Evolutionary conservation across 2,329 filamentous ascomycete species (phyloP).

Genomic region (Fusarium veterinarium): DNA sequence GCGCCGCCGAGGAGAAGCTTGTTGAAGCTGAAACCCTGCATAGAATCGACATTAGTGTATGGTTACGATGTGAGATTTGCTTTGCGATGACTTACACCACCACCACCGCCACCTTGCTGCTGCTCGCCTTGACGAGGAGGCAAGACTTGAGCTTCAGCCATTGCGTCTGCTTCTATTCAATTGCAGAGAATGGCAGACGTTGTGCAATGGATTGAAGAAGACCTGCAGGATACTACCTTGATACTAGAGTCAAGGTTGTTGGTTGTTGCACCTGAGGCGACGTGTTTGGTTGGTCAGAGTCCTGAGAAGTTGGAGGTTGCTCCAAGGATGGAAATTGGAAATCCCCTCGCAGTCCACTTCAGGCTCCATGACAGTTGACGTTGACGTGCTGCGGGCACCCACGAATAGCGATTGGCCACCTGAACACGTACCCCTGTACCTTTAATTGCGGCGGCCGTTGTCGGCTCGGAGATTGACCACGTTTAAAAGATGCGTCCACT

Average conservation of each 20-base stretch:
- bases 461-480: slow-evolving; percentile 26
- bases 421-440: slow-evolving; percentile 14
- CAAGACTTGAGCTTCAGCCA: slow-evolving; percentile 45
- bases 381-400: slow-evolving; percentile 34
- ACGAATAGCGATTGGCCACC: slow-evolving; percentile 36
- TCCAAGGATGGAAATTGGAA: slow-evolving; percentile 11
- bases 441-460: slow-evolving; percentile 16
- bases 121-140: slow-evolving; percentile 42
- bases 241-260: slow-evolving; percentile 30
- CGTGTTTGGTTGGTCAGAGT: slow-evolving; percentile 27
- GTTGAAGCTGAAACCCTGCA: slow-evolving; percentile 53
- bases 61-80: not conserved
- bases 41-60: slow-evolving; percentile 18
- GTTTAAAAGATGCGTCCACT: slow-evolving; percentile 19
- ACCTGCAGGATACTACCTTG: slow-evolving; percentile 14
- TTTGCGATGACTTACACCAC: slow-evolving; percentile 45
- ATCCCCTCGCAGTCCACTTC: slow-evolving; percentile 32
- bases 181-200: not conserved
- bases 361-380: slow-evolving; percentile 20
- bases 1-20: slow-evolving; percentile 64
- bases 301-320: not conserved
- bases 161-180: slow-evolving; percentile 28
- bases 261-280: slow-evolving; percentile 22
- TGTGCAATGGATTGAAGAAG: slow-evolving; percentile 1
- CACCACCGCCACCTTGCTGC: slow-evolving; percentile 41